Evolutionary conservation across 164 flowering plant species (phyloP).

Genomic region (Aristolochia contorta): DNA sequence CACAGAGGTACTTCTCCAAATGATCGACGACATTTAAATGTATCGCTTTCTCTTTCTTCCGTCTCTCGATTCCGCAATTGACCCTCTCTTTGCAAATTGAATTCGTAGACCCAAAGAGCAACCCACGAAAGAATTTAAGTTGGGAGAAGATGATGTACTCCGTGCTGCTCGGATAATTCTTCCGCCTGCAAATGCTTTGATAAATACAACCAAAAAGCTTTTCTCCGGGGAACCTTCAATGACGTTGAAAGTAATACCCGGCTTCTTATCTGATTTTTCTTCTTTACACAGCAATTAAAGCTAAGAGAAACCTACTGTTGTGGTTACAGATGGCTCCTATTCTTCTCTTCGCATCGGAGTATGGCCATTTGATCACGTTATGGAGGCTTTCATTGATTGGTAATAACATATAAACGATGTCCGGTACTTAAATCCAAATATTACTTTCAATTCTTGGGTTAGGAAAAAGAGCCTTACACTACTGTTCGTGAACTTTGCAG

Average conservation of each 20-base stretch:
- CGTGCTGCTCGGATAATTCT: conserved; percentile 43
- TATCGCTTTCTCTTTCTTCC: not conserved
- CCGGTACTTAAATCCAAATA: not conserved
- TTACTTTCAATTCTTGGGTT: no score
- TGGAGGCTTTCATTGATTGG: conserved; percentile 73
- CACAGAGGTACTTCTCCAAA: conserved; percentile 37
- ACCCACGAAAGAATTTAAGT: conserved; percentile 26
- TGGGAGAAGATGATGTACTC: conserved; percentile 65
- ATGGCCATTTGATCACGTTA: conserved; percentile 72
- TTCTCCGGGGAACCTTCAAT: conserved; percentile 90
- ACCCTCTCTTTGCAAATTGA: not conserved
- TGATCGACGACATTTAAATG: not conserved
- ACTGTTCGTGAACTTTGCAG: conserved; percentile 26
- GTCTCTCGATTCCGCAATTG: not conserved
- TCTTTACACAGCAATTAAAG: not conserved
- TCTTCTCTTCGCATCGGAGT: conserved; percentile 74
- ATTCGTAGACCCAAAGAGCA: conserved; percentile 9
- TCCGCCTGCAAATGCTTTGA: conserved; percentile 63
- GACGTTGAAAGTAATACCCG: conserved; percentile 65
- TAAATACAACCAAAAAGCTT: conserved; percentile 48
- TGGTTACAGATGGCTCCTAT: conserved; percentile 58
- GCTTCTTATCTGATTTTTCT: not conserved
- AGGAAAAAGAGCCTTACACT: no score
- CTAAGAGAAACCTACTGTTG: conserved; percentile 1
- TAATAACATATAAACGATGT: conserved; percentile 19